These are phyloP conservation scores for Nicotiana otophora DNA, from an alignment of 257 asterid genomes.

Conservation along the genomic window DNA sequence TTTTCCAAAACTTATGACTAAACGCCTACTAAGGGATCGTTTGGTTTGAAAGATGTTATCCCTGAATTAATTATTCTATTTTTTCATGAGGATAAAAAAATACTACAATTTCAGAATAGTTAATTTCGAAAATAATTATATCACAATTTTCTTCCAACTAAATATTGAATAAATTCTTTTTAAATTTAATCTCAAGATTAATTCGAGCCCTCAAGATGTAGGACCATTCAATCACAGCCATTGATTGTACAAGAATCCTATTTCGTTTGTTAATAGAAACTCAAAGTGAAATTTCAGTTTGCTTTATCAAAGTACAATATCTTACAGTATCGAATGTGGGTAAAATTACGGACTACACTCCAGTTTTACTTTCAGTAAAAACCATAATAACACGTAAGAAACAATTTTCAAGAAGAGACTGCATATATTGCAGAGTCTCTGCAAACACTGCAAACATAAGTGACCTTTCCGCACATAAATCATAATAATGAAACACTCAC, in stretches of 20 bases:
- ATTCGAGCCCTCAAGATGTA: too few relatives aligned
- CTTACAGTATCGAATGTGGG: not conserved
- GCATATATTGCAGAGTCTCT: not conserved
- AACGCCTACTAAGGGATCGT: too few relatives aligned
- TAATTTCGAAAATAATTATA: too few relatives aligned
- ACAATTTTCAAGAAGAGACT: conserved; percentile 5
- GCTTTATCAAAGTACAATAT: not conserved
- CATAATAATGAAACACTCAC: not conserved
- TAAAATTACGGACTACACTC: conserved; percentile 2
- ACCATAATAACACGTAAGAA: conserved; percentile 2
- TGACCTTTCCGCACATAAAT: not conserved
- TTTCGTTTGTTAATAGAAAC: not conserved
- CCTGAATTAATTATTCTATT: rapidly evolving
- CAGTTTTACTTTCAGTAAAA: conserved; percentile 2
- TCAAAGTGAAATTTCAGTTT: not conserved
- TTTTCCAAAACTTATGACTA: too few relatives aligned
- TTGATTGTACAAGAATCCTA: too few relatives aligned
- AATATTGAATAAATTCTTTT: too few relatives aligned
- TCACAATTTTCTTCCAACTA: too few relatives aligned
- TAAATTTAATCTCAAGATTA: rapidly evolving
- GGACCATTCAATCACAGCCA: too few relatives aligned
- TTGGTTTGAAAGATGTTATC: too few relatives aligned
- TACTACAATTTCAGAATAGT: too few relatives aligned
- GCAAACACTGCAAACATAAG: not conserved
- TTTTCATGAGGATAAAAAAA: rapidly evolving